Evolutionary conservation across 2,329 filamentous ascomycete species (phyloP).

Genomic region (Trichoderma harzianum): DNA sequence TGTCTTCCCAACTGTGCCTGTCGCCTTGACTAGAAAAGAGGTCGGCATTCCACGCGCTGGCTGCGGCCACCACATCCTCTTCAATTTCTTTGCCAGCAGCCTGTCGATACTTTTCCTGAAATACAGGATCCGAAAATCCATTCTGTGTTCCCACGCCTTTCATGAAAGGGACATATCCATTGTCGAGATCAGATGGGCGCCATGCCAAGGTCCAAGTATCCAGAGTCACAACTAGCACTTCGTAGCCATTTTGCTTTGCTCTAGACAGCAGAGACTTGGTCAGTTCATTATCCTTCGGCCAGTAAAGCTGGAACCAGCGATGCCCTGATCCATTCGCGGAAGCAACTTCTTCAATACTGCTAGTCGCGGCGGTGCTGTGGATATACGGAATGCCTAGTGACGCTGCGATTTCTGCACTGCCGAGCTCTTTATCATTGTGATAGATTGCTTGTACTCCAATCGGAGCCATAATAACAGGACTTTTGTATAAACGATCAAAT

Average conservation of each 20-base stretch:
- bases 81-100: background rate
- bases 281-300: background rate
- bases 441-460: background rate
- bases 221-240: background rate
- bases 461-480: background rate
- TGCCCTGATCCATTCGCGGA: background rate
- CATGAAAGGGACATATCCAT: background rate
- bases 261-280: background rate
- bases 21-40: background rate
- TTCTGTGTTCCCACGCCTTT: background rate
- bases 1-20: background rate
- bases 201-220: background rate
- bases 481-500: background rate
- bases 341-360: background rate
- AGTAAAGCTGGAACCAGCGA: background rate
- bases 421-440: background rate
- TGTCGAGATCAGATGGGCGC: background rate
- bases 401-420: background rate
- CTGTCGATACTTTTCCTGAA: background rate
- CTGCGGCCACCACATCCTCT: background rate
- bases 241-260: background rate
- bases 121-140: background rate
- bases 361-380: background rate
- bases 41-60: background rate
- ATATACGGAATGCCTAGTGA: background rate